phyloP scores from a whole-genome alignment of 2,329 filamentous ascomycete genomes.

The Rugonectria rugulosa region DNA sequence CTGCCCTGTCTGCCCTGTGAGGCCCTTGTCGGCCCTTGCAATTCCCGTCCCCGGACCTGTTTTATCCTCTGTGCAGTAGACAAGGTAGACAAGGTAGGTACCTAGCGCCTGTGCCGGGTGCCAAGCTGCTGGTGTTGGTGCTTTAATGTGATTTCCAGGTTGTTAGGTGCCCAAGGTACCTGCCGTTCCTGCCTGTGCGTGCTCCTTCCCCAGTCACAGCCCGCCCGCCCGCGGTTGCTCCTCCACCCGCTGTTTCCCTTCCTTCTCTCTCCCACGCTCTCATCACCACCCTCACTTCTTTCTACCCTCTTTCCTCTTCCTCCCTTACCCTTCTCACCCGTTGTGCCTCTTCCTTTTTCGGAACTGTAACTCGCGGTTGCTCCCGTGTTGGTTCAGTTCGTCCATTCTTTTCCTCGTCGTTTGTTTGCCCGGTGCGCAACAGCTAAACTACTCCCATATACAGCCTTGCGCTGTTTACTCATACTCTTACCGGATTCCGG shows the following conservation, averaged over 20 bases:
- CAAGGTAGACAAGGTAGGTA: too few species aligned
- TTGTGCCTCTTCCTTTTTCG: slow-evolving; percentile 16
- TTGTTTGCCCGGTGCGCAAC: slow-evolving; percentile 27
- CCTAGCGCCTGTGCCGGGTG: neutral
- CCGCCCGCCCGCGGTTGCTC: neutral
- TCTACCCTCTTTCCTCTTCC: slow-evolving; percentile 10
- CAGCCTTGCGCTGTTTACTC: slow-evolving; percentile 4
- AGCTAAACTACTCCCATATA: slow-evolving; percentile 3
- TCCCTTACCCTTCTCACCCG: slow-evolving; percentile 23
- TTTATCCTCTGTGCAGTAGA: neutral
- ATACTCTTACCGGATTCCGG: slow-evolving; percentile 16
- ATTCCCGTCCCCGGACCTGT: too few species aligned
- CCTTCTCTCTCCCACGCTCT: slow-evolving; percentile 23
- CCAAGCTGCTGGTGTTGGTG: neutral
- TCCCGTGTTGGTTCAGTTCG: slow-evolving; percentile 36
- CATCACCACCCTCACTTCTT: slow-evolving; percentile 26
- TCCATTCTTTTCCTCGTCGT: slow-evolving; percentile 41
- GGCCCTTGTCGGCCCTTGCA: too few species aligned
- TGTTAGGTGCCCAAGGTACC: too few species aligned
- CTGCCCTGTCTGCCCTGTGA: too few species aligned
- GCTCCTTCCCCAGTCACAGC: slow-evolving; percentile 6
- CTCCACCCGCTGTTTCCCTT: slow-evolving; percentile 18
- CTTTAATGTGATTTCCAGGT: too few species aligned
- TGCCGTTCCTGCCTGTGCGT: too few species aligned
- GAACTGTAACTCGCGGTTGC: slow-evolving; percentile 33